Percentiles rank a stretch among this genome's conserved stretches.
Evolutionary conservation across 768 basidiomycete genomes (phyloP).

Genomic region (Psilocybe cubensis): DNA sequence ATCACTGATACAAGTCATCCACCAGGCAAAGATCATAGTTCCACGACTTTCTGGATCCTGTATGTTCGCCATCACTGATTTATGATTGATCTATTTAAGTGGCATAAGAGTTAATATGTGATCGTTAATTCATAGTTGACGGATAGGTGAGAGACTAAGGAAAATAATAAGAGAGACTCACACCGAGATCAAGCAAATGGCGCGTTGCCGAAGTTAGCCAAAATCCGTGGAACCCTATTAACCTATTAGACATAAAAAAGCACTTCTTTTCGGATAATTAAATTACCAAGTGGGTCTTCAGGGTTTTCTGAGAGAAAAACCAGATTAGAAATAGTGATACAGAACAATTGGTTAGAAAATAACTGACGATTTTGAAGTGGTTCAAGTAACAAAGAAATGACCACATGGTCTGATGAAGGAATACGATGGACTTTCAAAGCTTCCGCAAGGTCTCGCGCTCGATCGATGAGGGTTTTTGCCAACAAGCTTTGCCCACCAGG

Average conservation of each 20-base stretch:
- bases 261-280: slow-evolving; percentile 5
- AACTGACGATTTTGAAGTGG: slow-evolving; percentile 86
- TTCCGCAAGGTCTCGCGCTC: slow-evolving; percentile 87
- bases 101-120: slow-evolving; percentile 12
- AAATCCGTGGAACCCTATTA: slow-evolving; percentile 79
- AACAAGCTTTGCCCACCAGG: slow-evolving; percentile 75
- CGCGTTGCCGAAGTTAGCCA: slow-evolving; percentile 82
- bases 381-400: slow-evolving; percentile 82
- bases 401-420: slow-evolving; percentile 78
- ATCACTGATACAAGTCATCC: slow-evolving; percentile 89
- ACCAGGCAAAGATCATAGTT: slow-evolving; percentile 92
- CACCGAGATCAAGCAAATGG: slow-evolving; percentile 78
- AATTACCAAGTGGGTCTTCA: slow-evolving; percentile 69
- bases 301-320: slow-evolving; percentile 59
- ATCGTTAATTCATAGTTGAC: slow-evolving; percentile 2
- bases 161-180: slow-evolving; percentile 32
- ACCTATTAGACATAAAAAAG: slow-evolving; percentile 19
- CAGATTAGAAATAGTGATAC: slow-evolving; percentile 11
- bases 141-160: slow-evolving; percentile 6
- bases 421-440: slow-evolving; percentile 84
- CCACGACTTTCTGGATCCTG: slow-evolving; percentile 76
- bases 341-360: slow-evolving; percentile 2
- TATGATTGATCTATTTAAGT: slow-evolving; percentile 73
- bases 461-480: slow-evolving; percentile 75
- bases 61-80: slow-evolving; percentile 74